Percentiles rank a stretch among this genome's conserved stretches.
Evolutionary conservation across 306 rosid genomes (phyloP).

Genomic region (Cucumis melo): DNA sequence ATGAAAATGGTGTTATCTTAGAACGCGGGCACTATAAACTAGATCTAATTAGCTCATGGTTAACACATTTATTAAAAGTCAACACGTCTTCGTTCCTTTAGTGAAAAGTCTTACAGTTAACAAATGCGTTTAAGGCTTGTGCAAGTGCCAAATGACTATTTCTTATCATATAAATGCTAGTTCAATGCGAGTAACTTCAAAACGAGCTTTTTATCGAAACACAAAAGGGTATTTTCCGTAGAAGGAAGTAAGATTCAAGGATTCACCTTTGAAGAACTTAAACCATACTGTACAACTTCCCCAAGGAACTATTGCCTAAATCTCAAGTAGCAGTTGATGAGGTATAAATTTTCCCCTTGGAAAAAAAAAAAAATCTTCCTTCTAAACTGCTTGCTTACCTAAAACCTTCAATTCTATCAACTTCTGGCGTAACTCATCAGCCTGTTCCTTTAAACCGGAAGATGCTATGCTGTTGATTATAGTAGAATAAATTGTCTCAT

Average conservation of each 20-base stretch:
- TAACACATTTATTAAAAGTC: not conserved
- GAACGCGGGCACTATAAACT: not conserved
- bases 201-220: not conserved
- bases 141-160: not conserved
- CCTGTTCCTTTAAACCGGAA: slow-evolving; percentile 66
- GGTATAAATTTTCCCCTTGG: not conserved
- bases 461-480: slow-evolving; percentile 48
- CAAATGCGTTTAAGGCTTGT: not conserved
- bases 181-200: not conserved
- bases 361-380: slow-evolving; percentile 1
- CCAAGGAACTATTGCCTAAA: slow-evolving; percentile 11
- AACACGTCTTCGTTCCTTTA: not conserved
- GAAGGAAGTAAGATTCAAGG: not conserved
- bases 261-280: not conserved
- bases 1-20: not conserved
- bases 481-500: slow-evolving; percentile 30
- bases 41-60: not conserved
- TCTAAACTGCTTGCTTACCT: slow-evolving; percentile 13
- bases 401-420: slow-evolving; percentile 49
- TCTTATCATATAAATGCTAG: not conserved
- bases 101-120: not conserved
- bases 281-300: not conserved
- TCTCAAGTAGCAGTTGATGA: slow-evolving; percentile 11
- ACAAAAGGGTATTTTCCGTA: not conserved
- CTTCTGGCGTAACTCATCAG: slow-evolving; percentile 46